Conservation (phyloP, 2,329 filamentous ascomycete genomes). For the Septoria linicola region DNA sequence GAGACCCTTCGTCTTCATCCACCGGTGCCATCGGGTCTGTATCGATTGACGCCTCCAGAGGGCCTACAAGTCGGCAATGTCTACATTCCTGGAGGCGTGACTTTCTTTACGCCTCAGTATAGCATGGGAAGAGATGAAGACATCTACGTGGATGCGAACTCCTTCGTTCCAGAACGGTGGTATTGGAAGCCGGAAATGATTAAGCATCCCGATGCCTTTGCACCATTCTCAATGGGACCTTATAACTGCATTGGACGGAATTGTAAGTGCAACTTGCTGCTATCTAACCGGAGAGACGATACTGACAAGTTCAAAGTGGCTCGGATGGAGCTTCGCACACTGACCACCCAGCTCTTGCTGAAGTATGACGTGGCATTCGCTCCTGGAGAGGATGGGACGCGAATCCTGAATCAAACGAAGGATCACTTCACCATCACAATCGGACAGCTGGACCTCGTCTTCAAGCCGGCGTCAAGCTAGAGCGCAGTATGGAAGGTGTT, state of each 20-base stretch:
- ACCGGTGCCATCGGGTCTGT: constrained; percentile 39
- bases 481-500: neutral
- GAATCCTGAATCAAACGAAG: constrained; percentile 35
- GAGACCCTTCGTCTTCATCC: constrained; percentile 45
- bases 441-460: constrained; percentile 25
- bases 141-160: constrained; percentile 33
- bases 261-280: constrained; percentile 11
- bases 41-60: constrained; percentile 39
- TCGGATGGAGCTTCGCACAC: constrained; percentile 39
- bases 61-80: constrained; percentile 40
- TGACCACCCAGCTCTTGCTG: constrained; percentile 39
- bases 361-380: constrained; percentile 42
- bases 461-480: constrained; percentile 20
- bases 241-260: constrained; percentile 42
- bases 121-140: constrained; percentile 31
- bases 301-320: constrained; percentile 31
- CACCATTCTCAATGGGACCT: constrained; percentile 39
- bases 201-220: constrained; percentile 40
- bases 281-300: neutral
- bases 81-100: constrained; percentile 36
- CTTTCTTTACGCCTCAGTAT: constrained; percentile 26
- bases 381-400: constrained; percentile 37
- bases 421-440: constrained; percentile 41
- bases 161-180: constrained; percentile 42
- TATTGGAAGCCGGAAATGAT: constrained; percentile 38